Percentiles rank a stretch among this genome's conserved stretches.
These are phyloP conservation scores for Acanthamoeba lenticulata DNA, from an alignment of 208 protist genomes.

Conservation along the genomic window DNA sequence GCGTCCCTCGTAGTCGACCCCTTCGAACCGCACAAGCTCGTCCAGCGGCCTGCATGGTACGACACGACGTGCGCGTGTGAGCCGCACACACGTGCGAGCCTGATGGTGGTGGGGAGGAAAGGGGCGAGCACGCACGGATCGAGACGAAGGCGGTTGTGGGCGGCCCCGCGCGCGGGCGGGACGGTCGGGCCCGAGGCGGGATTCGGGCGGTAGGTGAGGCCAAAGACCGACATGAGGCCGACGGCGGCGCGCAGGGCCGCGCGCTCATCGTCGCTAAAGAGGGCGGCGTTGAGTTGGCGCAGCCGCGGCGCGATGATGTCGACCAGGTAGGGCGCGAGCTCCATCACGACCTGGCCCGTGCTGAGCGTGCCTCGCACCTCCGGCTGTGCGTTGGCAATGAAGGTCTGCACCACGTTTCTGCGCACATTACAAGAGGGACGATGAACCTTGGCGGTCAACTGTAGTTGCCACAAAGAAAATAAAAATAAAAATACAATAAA, in stretches of 20 bases:
- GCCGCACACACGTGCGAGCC: neutral
- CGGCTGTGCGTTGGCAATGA: conserved; percentile 4
- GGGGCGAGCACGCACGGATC: neutral
- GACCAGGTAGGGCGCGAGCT: neutral
- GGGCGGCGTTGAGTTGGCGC: neutral
- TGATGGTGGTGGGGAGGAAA: neutral
- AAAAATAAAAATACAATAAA: too few relatives aligned
- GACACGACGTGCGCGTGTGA: neutral
- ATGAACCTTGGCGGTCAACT: neutral
- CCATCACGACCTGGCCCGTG: neutral
- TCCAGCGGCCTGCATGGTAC: neutral
- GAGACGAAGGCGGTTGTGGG: neutral
- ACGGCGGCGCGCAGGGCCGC: neutral
- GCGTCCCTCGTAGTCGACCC: neutral
- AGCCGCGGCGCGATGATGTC: conserved; percentile 40
- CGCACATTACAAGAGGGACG: neutral
- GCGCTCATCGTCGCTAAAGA: conserved; percentile 23
- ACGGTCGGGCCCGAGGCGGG: neutral
- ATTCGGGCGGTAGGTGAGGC: conserved; percentile 34
- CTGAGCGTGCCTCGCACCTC: neutral
- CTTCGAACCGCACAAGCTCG: conserved; percentile 52
- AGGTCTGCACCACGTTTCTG: conserved; percentile 42
- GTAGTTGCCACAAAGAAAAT: too few relatives aligned
- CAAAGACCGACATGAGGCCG: neutral
- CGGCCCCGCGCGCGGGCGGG: neutral